phyloP scores from a whole-genome alignment of 1,284 basidiomycete species.

The Puccinia brachypodii region DNA sequence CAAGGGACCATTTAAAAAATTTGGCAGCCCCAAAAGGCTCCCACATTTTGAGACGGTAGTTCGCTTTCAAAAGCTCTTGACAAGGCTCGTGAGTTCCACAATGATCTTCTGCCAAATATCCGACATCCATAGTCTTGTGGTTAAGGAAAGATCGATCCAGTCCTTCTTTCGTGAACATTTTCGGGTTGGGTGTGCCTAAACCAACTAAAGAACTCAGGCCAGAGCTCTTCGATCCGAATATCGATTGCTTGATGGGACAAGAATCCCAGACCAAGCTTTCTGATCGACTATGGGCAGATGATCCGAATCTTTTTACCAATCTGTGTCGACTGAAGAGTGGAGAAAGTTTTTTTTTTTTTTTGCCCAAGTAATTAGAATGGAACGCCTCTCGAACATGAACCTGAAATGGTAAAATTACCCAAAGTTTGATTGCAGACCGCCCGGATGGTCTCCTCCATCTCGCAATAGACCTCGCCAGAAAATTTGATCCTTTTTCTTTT shows the following conservation, averaged over 20 bases:
- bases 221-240: neutral
- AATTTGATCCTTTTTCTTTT: conserved; percentile 7
- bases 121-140: conserved; percentile 21
- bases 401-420: too few species aligned
- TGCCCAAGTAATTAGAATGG: neutral
- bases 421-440: conserved; percentile 21
- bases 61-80: conserved; percentile 22
- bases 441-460: conserved; percentile 23
- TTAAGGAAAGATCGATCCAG: conserved; percentile 7
- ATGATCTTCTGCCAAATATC: conserved; percentile 17
- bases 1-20: conserved; percentile 33
- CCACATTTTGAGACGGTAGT: conserved; percentile 34
- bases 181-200: neutral
- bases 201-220: neutral
- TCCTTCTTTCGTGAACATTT: neutral
- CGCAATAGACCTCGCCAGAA: conserved; percentile 26
- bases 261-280: conserved; percentile 12
- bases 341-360: neutral
- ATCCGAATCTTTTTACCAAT: conserved; percentile 25
- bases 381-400: too few species aligned
- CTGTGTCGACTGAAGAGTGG: conserved; percentile 22
- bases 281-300: neutral
- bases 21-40: conserved; percentile 39
- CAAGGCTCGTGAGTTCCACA: conserved; percentile 22
- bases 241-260: neutral